phyloP scores from a whole-genome alignment of 768 basidiomycete genomes.

The Leccinum broughii region DNA sequence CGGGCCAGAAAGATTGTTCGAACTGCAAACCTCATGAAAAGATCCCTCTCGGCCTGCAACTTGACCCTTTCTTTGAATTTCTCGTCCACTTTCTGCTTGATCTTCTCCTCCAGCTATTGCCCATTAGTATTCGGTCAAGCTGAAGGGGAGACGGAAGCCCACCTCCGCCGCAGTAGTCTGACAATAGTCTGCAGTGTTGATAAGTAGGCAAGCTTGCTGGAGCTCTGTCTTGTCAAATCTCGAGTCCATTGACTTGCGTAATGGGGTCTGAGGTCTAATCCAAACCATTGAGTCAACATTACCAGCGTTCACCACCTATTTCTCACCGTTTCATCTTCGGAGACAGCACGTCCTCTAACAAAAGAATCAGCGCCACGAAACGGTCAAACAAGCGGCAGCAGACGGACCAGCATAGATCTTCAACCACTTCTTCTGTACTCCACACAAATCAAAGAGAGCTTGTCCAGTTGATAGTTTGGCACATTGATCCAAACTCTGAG shows the following conservation, averaged over 20 bases:
- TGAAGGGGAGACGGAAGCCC: conserved; percentile 10
- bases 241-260: conserved; percentile 75
- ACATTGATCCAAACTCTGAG: conserved; percentile 92
- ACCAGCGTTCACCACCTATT: background rate
- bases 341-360: conserved; percentile 83
- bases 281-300: conserved; percentile 4
- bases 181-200: conserved; percentile 98
- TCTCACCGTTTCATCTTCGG: conserved; percentile 70
- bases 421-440: conserved; percentile 91
- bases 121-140: background rate
- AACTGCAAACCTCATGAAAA: conserved; percentile 75
- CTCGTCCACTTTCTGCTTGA: conserved; percentile 76
- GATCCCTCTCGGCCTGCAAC: conserved; percentile 81
- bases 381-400: background rate
- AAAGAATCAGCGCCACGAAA: background rate
- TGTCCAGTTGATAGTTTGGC: conserved; percentile 85
- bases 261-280: conserved; percentile 40
- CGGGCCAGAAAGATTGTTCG: background rate
- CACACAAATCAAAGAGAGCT: conserved; percentile 77
- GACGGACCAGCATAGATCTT: conserved; percentile 83
- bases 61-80: conserved; percentile 78
- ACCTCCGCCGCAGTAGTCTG: conserved; percentile 89
- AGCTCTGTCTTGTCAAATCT: conserved; percentile 76
- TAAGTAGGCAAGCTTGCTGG: conserved; percentile 80
- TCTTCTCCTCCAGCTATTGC: conserved; percentile 84